These are phyloP conservation scores for Jasminum sambac DNA, from an alignment of 257 asterid species.

Conservation along the genomic window DNA sequence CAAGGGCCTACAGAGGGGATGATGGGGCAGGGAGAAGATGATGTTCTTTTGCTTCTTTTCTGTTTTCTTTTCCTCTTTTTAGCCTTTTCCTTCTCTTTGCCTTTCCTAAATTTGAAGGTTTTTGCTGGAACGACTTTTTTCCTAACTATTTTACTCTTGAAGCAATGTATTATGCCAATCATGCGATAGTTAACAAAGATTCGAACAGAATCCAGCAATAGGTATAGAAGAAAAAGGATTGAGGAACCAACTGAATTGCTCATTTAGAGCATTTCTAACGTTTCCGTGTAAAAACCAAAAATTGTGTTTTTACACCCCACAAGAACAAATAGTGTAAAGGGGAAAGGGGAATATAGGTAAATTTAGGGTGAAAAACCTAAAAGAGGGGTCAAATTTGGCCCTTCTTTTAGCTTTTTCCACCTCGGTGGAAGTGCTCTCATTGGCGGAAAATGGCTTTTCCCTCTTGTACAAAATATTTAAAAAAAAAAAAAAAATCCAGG, in stretches of 20 bases:
- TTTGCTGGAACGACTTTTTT: not conserved
- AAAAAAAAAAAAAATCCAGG: slow-evolving; percentile 42
- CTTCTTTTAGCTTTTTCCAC: too few relatives aligned
- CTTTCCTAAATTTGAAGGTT: not conserved
- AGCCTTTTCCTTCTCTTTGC: not conserved
- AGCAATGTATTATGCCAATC: not conserved
- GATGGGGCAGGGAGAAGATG: not conserved
- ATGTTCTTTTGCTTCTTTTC: not conserved
- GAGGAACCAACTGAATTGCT: not conserved
- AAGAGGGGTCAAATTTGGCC: too few relatives aligned
- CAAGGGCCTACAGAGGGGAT: not conserved
- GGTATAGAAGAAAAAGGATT: too few relatives aligned
- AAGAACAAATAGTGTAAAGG: too few relatives aligned
- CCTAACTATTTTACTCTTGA: not conserved
- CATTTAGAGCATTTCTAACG: not conserved
- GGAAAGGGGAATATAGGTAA: too few relatives aligned
- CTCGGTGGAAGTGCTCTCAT: too few relatives aligned
- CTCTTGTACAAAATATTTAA: slow-evolving; percentile 66
- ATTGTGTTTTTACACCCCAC: slow-evolving; percentile 33
- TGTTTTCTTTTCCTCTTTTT: not conserved
- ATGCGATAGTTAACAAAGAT: not conserved
- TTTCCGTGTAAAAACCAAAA: not conserved
- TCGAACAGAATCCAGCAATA: not conserved
- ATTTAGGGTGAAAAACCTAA: too few relatives aligned
- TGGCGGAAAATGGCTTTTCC: too few relatives aligned